These are phyloP conservation scores for Xylariaceae sp. DNA, from an alignment of 2,329 filamentous ascomycete genomes.

Conservation along the genomic window DNA sequence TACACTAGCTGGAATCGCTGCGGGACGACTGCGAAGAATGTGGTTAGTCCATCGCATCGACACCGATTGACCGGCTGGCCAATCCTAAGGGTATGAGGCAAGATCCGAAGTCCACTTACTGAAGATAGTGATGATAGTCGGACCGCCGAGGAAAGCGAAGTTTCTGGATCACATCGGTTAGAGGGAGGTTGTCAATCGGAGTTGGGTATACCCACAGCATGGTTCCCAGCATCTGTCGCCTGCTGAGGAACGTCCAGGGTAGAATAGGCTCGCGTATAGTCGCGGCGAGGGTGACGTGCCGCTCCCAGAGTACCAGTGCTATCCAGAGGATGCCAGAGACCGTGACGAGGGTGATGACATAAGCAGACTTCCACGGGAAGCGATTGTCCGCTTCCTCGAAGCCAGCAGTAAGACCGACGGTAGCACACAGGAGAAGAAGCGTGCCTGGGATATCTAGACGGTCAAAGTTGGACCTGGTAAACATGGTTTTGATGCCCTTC, in stretches of 20 bases:
- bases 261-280: neutral
- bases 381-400: neutral
- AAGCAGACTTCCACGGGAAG: neutral
- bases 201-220: conserved; percentile 2
- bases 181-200: neutral
- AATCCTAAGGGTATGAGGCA: no score
- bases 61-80: no score
- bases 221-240: neutral
- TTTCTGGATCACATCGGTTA: neutral
- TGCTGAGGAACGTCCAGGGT: neutral
- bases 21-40: conserved; percentile 2
- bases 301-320: neutral
- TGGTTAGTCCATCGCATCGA: no score
- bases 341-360: neutral
- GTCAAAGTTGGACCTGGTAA: no score
- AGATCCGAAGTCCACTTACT: no score
- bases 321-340: neutral
- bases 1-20: conserved; percentile 1
- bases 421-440: neutral
- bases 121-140: neutral
- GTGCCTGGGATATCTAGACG: neutral
- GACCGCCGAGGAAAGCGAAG: neutral
- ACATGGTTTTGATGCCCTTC: neutral
- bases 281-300: neutral
- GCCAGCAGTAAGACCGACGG: neutral